These are phyloP conservation scores for Ramularia collo-cygni DNA, from an alignment of 2,329 filamentous ascomycete genomes.

Conservation along the genomic window DNA sequence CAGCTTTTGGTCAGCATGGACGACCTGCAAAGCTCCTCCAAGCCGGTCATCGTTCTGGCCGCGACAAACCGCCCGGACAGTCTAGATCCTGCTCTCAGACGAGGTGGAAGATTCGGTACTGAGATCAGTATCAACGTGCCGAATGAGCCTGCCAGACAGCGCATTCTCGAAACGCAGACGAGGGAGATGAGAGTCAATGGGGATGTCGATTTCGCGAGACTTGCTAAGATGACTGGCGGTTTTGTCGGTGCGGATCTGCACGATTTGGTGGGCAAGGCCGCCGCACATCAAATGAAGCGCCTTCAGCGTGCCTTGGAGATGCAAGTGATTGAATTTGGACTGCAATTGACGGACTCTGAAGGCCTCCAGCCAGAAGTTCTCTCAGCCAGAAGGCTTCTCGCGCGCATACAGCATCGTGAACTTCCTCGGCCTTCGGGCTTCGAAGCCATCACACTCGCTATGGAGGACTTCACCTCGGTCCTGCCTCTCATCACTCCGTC, in stretches of 20 bases:
- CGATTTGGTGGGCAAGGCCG: constrained; percentile 60
- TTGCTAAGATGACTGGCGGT: constrained; percentile 82
- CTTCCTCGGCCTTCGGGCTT: constrained; percentile 47
- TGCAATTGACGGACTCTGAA: constrained; percentile 22
- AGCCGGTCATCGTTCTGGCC: constrained; percentile 80
- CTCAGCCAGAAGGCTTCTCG: constrained; percentile 37
- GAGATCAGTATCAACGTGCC: constrained; percentile 86
- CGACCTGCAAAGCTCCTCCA: constrained; percentile 57
- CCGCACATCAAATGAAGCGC: constrained; percentile 56
- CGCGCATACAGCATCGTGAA: constrained; percentile 36
- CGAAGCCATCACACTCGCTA: constrained; percentile 51
- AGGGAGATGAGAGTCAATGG: constrained; percentile 56
- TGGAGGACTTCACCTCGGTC: constrained; percentile 66
- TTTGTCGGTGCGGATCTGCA: constrained; percentile 89
- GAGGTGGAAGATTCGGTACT: constrained; percentile 70
- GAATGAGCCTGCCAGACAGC: constrained; percentile 66
- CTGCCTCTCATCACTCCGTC: constrained; percentile 71
- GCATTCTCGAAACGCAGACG: constrained; percentile 70
- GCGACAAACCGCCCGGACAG: constrained; percentile 86
- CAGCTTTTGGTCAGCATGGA: constrained; percentile 85
- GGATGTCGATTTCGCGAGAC: constrained; percentile 63
- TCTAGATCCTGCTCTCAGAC: constrained; percentile 69
- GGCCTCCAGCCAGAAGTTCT: too few relatives aligned
- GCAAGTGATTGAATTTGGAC: constrained; percentile 22
- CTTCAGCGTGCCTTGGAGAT: constrained; percentile 48